Base-by-base conservation (phyloP, 73 alveolate genomes). In the Blepharisma japonicum region DNA sequence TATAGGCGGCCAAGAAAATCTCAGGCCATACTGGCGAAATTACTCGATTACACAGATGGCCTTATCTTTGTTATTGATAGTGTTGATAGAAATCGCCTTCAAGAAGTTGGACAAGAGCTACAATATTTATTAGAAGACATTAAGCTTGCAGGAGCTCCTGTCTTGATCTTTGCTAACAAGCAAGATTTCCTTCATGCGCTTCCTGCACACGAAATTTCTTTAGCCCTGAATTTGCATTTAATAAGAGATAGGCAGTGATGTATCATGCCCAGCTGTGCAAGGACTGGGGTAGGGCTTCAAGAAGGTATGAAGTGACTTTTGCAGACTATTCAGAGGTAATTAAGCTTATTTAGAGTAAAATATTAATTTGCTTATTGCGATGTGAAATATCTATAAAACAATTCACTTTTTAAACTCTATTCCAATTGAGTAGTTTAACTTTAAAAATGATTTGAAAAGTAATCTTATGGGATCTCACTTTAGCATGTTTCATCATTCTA, bases 241-340 rank as follows among this genome's bases (percentile, higher is more conserved):
- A 97, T 97, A 49, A 83, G 81, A 80, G 98, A 97, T 80, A 91
- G 99, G 86, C 87, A 92, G 76, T 97, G 99, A 99, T 92, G 96
- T 77, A 97, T 97, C 79, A 91, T 92, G 11, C 99, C 99, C n/a
- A 93, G 99, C 82, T 90, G 97, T 23, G 98, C 99, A 38, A 85
- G 88, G 77, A 92, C 93, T 77, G 80, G 93, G 48, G 99, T 94
- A 71, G 99, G 99, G 55, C 55, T 79, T 50, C 90, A 84, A 71
- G 99, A 95, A 86, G 99, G 99, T 50, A 91, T 95, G 98, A 94
- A 92, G 80, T 95, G 99, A 98, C 90, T 95, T 20, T 94, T 90
- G 51, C 86, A 91, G 79, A 89, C 91, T 38, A 82, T 91, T 76
- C 86, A 87, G 55, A 87, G 81, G 61, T 77, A 89, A 81, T 32